phyloP scores from a whole-genome alignment of 306 rosid genomes.

The Malus fusca region DNA sequence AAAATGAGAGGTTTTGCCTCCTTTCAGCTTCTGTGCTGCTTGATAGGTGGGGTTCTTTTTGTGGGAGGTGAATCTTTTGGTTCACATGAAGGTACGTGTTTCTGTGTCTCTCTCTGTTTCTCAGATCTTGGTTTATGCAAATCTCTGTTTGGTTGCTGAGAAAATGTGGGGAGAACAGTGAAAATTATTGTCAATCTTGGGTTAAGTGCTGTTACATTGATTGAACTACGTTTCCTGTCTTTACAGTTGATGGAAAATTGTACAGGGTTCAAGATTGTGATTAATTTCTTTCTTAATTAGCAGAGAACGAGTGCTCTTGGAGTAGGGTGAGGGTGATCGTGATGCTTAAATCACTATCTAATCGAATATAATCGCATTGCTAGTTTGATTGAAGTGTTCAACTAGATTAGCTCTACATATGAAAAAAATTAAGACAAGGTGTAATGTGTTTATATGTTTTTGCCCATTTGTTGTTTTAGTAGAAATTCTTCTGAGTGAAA shows the following conservation, averaged over 20 bases:
- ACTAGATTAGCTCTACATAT: neutral
- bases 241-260: neutral
- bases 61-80: slow-evolving; percentile 42
- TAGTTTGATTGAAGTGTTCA: slow-evolving; percentile 1
- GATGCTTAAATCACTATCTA: slow-evolving; percentile 4
- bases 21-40: slow-evolving; percentile 37
- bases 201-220: neutral
- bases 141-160: slow-evolving; percentile 15
- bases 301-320: neutral
- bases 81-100: slow-evolving; percentile 58
- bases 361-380: neutral
- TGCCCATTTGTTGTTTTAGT: neutral
- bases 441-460: neutral
- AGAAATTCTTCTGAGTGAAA: slow-evolving; percentile 17
- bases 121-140: slow-evolving; percentile 51
- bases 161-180: slow-evolving; percentile 13
- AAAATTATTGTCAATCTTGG: slow-evolving; percentile 11
- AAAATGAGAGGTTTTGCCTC: slow-evolving; percentile 48
- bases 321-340: slow-evolving; percentile 6
- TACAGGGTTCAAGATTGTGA: slow-evolving; percentile 16
- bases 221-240: neutral
- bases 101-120: slow-evolving; percentile 6
- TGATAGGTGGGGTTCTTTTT: slow-evolving; percentile 36
- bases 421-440: neutral
- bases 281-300: slow-evolving; percentile 13